These are phyloP conservation scores for Wakefieldia striispora DNA, from an alignment of 768 basidiomycete genomes.

Conservation along the genomic window DNA sequence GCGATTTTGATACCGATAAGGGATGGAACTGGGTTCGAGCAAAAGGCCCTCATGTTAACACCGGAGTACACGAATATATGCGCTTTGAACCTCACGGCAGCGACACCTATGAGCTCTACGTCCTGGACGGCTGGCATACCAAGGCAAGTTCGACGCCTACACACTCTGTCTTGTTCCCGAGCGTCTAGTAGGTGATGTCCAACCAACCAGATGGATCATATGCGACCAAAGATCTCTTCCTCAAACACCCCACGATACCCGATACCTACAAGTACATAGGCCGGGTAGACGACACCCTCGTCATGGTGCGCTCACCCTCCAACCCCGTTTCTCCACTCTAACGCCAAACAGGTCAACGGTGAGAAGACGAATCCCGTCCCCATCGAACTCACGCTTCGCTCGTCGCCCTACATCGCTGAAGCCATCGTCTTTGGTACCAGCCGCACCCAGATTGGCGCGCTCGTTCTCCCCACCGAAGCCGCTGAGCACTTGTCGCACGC, in stretches of 20 bases:
- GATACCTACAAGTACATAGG: slow-evolving; percentile 49
- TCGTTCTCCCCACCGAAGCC: slow-evolving; percentile 49
- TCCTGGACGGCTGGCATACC: slow-evolving; percentile 50
- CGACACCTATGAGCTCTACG: slow-evolving; percentile 45
- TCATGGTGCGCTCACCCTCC: slow-evolving; percentile 23
- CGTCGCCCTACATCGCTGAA: slow-evolving; percentile 45
- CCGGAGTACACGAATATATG: slow-evolving; percentile 32
- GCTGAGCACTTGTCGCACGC: slow-evolving; percentile 25
- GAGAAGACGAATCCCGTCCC: slow-evolving; percentile 60
- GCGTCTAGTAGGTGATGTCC: slow-evolving; percentile 18
- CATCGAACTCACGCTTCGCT: slow-evolving; percentile 50
- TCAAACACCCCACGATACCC: slow-evolving; percentile 43
- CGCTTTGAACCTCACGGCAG: slow-evolving; percentile 42
- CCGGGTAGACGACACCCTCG: slow-evolving; percentile 54
- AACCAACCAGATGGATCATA: slow-evolving; percentile 54
- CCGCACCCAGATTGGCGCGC: slow-evolving; percentile 46
- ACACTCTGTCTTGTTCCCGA: background rate
- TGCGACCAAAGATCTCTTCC: slow-evolving; percentile 54
- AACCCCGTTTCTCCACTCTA: slow-evolving; percentile 14
- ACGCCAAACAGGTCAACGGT: slow-evolving; percentile 35
- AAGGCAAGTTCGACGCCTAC: slow-evolving; percentile 35
- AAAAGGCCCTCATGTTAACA: slow-evolving; percentile 21
- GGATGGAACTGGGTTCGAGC: slow-evolving; percentile 53
- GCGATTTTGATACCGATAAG: slow-evolving; percentile 49
- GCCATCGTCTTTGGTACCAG: slow-evolving; percentile 54